Conservation (phyloP, 2,329 filamentous ascomycete species). For the Didymosphaeria variabile region DNA sequence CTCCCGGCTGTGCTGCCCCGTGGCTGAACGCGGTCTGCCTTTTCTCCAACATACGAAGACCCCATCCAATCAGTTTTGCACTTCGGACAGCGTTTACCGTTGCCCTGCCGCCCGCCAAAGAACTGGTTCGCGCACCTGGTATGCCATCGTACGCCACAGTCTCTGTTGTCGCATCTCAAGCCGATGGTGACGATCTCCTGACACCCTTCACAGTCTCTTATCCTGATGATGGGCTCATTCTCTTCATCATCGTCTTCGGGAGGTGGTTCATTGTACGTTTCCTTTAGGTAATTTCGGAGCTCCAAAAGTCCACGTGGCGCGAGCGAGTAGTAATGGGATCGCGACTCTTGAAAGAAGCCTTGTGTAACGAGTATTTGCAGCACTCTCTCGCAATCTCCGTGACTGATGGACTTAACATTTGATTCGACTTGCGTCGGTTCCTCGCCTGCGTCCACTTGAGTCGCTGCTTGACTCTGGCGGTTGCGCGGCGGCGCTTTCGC, state of each 20-base stretch:
- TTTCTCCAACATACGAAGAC: slow-evolving; percentile 63
- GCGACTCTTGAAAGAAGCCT: slow-evolving; percentile 84
- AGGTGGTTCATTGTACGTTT: slow-evolving; percentile 83
- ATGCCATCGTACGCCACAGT: slow-evolving; percentile 45
- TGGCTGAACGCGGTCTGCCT: slow-evolving; percentile 29
- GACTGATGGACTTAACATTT: slow-evolving; percentile 67
- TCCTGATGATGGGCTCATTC: slow-evolving; percentile 62
- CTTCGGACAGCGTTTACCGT: slow-evolving; percentile 38
- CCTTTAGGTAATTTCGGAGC: slow-evolving; percentile 82
- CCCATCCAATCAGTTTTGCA: slow-evolving; percentile 44
- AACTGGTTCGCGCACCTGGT: slow-evolving; percentile 45
- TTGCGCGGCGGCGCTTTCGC: slow-evolving; percentile 53
- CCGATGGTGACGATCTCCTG: slow-evolving; percentile 84
- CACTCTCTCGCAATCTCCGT: slow-evolving; percentile 78
- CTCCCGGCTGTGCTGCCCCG: slow-evolving; percentile 13
- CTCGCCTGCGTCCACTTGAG: slow-evolving; percentile 31
- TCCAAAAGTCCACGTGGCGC: slow-evolving; percentile 84
- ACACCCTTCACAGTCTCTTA: slow-evolving; percentile 90
- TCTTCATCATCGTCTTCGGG: slow-evolving; percentile 63
- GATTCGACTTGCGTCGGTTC: slow-evolving; percentile 44
- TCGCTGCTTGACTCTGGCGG: slow-evolving; percentile 35
- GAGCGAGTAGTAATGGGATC: slow-evolving; percentile 76
- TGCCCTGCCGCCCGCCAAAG: slow-evolving; percentile 31
- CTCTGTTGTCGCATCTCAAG: slow-evolving; percentile 37
- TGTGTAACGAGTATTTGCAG: slow-evolving; percentile 76